Conservation (phyloP, 148 eudicot species). For the Rhododendron kiyosumense region DNA sequence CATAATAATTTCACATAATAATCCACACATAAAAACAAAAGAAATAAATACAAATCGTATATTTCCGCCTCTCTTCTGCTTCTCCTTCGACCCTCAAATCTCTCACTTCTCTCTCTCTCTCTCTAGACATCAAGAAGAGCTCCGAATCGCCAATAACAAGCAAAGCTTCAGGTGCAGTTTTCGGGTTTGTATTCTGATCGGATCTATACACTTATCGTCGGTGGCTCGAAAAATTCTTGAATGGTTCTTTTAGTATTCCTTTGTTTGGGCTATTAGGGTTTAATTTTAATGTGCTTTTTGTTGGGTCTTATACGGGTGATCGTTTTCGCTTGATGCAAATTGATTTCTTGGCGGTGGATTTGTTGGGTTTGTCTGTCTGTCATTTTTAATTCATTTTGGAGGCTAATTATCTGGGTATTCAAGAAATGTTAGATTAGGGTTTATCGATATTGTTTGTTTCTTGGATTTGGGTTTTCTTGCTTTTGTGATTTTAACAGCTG, state of each 20-base stretch:
- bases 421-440: background rate
- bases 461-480: background rate
- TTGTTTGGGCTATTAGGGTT: conserved; percentile 14
- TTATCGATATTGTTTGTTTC: background rate
- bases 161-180: conserved; percentile 15
- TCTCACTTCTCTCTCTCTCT: background rate
- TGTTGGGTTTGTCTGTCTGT: background rate
- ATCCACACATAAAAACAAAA: background rate
- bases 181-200: conserved; percentile 42
- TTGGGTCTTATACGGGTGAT: background rate
- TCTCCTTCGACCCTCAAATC: conserved; percentile 30
- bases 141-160: conserved; percentile 11
- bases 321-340: background rate
- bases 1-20: too few relatives aligned
- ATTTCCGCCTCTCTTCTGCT: conserved; percentile 22
- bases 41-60: background rate
- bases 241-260: background rate
- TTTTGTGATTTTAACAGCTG: background rate
- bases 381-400: background rate
- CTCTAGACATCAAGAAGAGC: conserved; percentile 11
- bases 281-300: background rate
- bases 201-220: conserved; percentile 20
- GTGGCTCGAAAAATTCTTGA: background rate
- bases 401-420: background rate
- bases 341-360: background rate